Evolutionary conservation across 495 filamentous ascomycete genomes (phyloP), one percentile per base, ranked within the genome.

Genomic region (Aspergillus asperescens): DNA sequence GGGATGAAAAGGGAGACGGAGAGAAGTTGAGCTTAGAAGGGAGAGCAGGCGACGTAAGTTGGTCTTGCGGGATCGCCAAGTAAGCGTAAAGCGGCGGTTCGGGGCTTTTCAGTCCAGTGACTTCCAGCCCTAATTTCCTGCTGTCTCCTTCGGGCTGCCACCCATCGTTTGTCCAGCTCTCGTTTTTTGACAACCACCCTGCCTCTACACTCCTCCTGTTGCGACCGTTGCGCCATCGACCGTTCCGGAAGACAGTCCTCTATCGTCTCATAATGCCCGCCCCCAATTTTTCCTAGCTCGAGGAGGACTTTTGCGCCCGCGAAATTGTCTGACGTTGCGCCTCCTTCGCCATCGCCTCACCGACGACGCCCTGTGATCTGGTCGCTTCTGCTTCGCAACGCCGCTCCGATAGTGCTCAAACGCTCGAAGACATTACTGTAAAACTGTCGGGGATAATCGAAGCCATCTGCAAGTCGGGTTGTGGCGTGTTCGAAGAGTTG

Each of bases 71-170:
- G 38, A 22, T 41, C 54, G 52, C 48, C 57, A 57, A 56, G 48
- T 64, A 59, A 59, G 57, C 59, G 59, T 52, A 50, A 42, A 55
- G 55, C 49, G 52, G 56, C 55, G 38, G 47, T 39, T 58, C 55
- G 56, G 66, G 63, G 66, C 61, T 59, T 59, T 44, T 38, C 13
- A 46, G 60, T 66, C 66, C 61, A 61, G 65, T 68, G 66, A 69
- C 63, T 42, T 25, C 63, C 63, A 69, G 62, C 66, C 66, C 64
- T 67, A 69, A 67, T 62, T 66, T 56, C 60, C 61, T 61, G 57
- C 57, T 54, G 43, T 56, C 54, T 56, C 56, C 40, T 52, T 62
- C 54, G 49, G 64, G 46, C 64, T 60, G 54, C 50, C 59, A 52
- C 50, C 54, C 56, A 52, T 52, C 58, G 48, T 49, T 58, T 42